Conservation (phyloP, 352 stramenopile species). For the Globisporangium echinulatum region DNA sequence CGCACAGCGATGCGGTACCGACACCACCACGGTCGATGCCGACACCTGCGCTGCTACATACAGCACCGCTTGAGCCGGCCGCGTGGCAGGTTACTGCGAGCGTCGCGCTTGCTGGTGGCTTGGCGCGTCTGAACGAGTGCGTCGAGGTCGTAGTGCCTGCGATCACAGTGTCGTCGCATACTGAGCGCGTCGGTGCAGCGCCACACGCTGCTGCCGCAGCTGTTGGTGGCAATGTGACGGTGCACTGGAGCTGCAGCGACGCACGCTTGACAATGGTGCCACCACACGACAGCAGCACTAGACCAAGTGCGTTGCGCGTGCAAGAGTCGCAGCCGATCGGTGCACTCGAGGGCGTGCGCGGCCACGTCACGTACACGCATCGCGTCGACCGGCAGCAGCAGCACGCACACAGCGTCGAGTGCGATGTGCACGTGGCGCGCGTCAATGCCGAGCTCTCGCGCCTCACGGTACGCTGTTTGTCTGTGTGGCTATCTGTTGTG, state of each 20-base stretch:
- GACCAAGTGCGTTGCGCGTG: neutral
- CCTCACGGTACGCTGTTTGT: slow-evolving; percentile 6
- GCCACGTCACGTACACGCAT: slow-evolving; percentile 7
- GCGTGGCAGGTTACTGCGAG: slow-evolving; percentile 4
- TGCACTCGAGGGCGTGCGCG: slow-evolving; percentile 2
- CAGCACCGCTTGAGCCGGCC: neutral
- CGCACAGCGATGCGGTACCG: neutral
- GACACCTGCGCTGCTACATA: neutral
- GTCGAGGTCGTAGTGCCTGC: slow-evolving; percentile 5
- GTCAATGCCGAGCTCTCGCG: slow-evolving; percentile 5
- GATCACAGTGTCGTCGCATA: slow-evolving; percentile 5
- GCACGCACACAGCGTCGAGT: slow-evolving; percentile 7
- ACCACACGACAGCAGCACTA: neutral
- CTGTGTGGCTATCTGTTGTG: no score
- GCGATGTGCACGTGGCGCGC: neutral
- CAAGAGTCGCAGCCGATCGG: neutral
- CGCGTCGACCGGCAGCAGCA: slow-evolving; percentile 1
- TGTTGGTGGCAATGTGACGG: neutral
- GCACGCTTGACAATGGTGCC: slow-evolving; percentile 1
- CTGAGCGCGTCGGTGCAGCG: no score
- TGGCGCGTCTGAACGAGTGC: slow-evolving; percentile 11
- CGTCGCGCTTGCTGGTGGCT: neutral
- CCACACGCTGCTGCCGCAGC: no score
- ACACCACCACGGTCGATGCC: neutral
- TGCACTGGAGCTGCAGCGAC: slow-evolving; percentile 8